A percentile compares a stretch with the other conserved stretches of the same genome.
Evolutionary conservation across 148 eudicot genomes (phyloP).

Genomic region (Rhododendron griersonianum): DNA sequence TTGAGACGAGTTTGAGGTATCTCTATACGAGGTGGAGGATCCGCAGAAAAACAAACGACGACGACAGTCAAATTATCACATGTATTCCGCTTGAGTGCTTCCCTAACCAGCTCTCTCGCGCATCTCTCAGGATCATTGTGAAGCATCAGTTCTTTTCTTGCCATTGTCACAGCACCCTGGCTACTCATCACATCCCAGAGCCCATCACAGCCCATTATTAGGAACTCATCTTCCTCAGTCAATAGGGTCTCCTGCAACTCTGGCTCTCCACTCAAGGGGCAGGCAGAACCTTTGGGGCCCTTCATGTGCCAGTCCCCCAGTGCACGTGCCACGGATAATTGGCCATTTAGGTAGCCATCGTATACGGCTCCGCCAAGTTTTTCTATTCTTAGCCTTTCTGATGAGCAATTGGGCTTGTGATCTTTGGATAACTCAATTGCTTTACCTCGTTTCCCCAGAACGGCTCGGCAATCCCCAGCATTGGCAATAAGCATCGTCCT

Average conservation of each 20-base stretch:
- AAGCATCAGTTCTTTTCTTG: conserved; percentile 61
- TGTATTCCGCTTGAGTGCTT: conserved; percentile 67
- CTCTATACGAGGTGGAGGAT: conserved; percentile 72
- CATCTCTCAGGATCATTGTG: conserved; percentile 85
- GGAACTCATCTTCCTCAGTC: conserved; percentile 74
- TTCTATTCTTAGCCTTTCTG: conserved; percentile 64
- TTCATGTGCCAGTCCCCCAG: conserved; percentile 97
- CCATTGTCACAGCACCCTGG: conserved; percentile 72
- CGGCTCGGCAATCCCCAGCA: conserved; percentile 90
- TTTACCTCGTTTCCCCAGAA: conserved; percentile 68
- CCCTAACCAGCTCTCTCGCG: conserved; percentile 67
- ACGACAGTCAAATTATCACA: conserved; percentile 72
- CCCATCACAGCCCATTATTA: conserved; percentile 82
- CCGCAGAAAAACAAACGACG: conserved; percentile 64
- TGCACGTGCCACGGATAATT: conserved; percentile 78
- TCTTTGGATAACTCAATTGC: conserved; percentile 82
- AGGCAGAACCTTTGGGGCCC: conserved; percentile 58
- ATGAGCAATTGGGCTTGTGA: conserved; percentile 69
- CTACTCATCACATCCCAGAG: conserved; percentile 97
- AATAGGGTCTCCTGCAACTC: conserved; percentile 63
- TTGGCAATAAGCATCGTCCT: conserved; percentile 59
- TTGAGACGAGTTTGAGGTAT: conserved; percentile 31
- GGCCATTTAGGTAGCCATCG: conserved; percentile 91
- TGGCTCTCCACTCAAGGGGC: conserved; percentile 76
- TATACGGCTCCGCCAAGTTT: conserved; percentile 74